Evolutionary conservation across 2,329 filamentous ascomycete species (phyloP).

Genomic region (Mycosphaerelloides madeirae): DNA sequence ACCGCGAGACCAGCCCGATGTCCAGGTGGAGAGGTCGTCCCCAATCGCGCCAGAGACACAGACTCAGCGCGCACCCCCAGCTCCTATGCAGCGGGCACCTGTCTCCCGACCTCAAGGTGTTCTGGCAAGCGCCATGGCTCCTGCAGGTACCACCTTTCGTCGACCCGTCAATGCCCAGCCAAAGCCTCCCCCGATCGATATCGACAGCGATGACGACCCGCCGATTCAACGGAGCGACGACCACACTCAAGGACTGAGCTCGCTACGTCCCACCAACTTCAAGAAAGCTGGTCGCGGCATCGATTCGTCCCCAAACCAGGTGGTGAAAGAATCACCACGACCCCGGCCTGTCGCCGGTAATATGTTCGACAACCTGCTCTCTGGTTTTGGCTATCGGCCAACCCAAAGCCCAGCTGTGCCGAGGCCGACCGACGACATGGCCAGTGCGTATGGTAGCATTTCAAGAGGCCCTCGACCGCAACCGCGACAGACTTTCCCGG

Average conservation of each 20-base stretch:
- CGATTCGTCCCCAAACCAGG: constrained; percentile 28
- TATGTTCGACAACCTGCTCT: constrained; percentile 23
- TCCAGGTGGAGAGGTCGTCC: constrained; percentile 89
- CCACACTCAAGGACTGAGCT: constrained; percentile 38
- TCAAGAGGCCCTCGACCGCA: constrained; percentile 20
- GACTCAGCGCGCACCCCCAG: constrained; percentile 30
- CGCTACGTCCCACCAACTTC: constrained; percentile 58
- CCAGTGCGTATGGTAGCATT: constrained; percentile 35
- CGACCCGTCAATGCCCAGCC: constrained; percentile 32
- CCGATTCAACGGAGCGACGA: constrained; percentile 27
- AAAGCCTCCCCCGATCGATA: constrained; percentile 16
- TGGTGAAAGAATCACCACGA: constrained; percentile 28
- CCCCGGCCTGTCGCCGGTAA: constrained; percentile 1
- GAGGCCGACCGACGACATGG: constrained; percentile 37
- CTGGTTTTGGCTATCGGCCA: constrained; percentile 22
- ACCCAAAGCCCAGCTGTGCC: constrained; percentile 1
- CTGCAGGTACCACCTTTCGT: constrained; percentile 67
- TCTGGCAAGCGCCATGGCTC: constrained; percentile 63
- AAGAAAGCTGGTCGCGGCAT: constrained; percentile 37
- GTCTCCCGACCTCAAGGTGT: constrained; percentile 34
- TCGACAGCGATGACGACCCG: constrained; percentile 46
- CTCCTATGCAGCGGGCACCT: constrained; percentile 22
- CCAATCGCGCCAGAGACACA: constrained; percentile 44
- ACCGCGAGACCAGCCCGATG: constrained; percentile 47
- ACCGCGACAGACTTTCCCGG: constrained; percentile 10